Conservation (phyloP, 2,329 filamentous ascomycete genomes). For the Rhynchosporium graminicola region DNA sequence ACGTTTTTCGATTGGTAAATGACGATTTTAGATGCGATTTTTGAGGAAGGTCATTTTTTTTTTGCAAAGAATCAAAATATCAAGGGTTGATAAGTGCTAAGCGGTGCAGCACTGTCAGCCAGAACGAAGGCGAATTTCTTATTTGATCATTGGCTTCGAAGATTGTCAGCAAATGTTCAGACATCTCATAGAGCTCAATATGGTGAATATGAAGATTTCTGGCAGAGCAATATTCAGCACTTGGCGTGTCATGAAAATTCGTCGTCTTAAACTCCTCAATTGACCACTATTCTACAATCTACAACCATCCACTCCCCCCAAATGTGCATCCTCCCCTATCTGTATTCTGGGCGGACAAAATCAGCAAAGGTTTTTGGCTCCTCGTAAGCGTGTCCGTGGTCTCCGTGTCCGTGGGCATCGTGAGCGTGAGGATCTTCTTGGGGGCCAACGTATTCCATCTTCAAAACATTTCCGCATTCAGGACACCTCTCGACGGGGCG, state of each 20-base stretch:
- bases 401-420: slow-evolving; percentile 50
- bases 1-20: too few relatives aligned
- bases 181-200: neutral
- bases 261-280: slow-evolving; percentile 19
- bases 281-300: slow-evolving; percentile 27
- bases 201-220: too few relatives aligned
- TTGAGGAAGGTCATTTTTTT: too few relatives aligned
- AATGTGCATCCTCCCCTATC: slow-evolving; percentile 52
- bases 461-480: slow-evolving; percentile 95
- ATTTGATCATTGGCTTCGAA: neutral
- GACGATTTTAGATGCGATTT: too few relatives aligned
- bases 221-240: too few relatives aligned
- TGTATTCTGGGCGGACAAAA: slow-evolving; percentile 93
- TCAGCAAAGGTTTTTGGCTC: slow-evolving; percentile 97
- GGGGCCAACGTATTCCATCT: slow-evolving; percentile 95
- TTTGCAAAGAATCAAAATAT: too few relatives aligned
- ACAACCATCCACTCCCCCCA: slow-evolving; percentile 5
- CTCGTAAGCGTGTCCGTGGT: slow-evolving; percentile 60
- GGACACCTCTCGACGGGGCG: slow-evolving; percentile 93
- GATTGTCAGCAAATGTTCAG: neutral
- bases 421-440: slow-evolving; percentile 62
- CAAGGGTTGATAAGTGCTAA: too few relatives aligned
- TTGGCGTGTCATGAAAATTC: neutral
- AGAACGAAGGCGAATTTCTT: too few relatives aligned
- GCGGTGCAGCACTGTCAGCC: too few relatives aligned